Conservation (phyloP, 225 moss, liverwort and hornwort genomes). For the Pleurozium schreberi region DNA sequence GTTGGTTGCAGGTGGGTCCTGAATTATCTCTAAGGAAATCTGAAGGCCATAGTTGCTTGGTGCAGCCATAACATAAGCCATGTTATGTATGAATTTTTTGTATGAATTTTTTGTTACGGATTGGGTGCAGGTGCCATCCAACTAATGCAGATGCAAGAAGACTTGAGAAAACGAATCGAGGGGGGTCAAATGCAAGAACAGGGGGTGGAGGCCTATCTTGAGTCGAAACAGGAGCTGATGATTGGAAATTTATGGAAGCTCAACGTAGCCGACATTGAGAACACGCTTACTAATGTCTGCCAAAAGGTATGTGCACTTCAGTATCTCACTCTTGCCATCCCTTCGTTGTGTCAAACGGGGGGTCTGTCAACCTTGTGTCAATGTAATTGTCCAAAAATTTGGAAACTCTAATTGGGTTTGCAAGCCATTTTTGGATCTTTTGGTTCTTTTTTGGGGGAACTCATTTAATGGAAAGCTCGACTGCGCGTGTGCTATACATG, state of each 20-base stretch:
- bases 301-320: slow-evolving; percentile 30
- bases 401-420: background rate
- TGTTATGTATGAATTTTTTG: background rate
- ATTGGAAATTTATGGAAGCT: slow-evolving; percentile 80
- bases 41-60: background rate
- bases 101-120: background rate
- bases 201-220: slow-evolving; percentile 40
- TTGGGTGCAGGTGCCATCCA: slow-evolving; percentile 57
- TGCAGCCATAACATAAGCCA: background rate
- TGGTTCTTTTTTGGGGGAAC: no score
- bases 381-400: background rate
- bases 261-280: slow-evolving; percentile 86
- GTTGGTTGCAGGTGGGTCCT: background rate
- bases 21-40: background rate
- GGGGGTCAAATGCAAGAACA: slow-evolving; percentile 20
- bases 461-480: background rate
- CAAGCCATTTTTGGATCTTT: background rate
- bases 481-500: no score
- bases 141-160: slow-evolving; percentile 79
- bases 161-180: slow-evolving; percentile 51
- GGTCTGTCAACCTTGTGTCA: background rate
- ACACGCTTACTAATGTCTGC: slow-evolving; percentile 68
- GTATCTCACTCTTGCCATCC: background rate
- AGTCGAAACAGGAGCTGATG: slow-evolving; percentile 58
- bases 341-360: background rate